Conservation (phyloP, 768 basidiomycete species). For the Russula sp. region DNA sequence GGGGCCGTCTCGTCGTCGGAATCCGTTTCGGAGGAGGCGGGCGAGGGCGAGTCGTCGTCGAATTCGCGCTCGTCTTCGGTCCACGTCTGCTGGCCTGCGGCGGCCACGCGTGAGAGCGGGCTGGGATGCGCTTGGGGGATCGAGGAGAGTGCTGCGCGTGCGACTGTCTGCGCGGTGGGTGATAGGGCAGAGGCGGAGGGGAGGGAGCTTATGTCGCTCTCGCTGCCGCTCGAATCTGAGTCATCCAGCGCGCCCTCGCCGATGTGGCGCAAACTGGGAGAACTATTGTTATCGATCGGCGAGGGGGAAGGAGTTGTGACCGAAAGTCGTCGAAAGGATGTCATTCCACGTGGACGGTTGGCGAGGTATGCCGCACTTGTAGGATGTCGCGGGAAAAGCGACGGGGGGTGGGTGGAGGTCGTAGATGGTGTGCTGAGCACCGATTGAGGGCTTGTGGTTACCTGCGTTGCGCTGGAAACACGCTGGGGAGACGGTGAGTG, state of each 20-base stretch:
- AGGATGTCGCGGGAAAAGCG: constrained; percentile 20
- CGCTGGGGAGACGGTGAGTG: constrained; percentile 22
- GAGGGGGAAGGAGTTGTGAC: constrained; percentile 33
- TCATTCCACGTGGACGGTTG: constrained; percentile 25
- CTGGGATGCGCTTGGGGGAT: constrained; percentile 55
- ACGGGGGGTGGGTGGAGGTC: constrained; percentile 8
- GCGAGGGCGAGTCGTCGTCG: constrained; percentile 50
- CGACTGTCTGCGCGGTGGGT: constrained; percentile 31
- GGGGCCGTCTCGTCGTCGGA: constrained; percentile 30
- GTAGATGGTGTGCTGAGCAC: constrained; percentile 18
- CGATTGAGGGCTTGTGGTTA: constrained; percentile 15
- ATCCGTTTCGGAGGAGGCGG: constrained; percentile 59
- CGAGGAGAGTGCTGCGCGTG: constrained; percentile 25
- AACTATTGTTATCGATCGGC: constrained; percentile 32
- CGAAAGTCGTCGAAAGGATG: constrained; percentile 42
- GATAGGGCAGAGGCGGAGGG: constrained; percentile 28
- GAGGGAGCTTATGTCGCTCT: constrained; percentile 23
- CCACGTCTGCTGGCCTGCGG: constrained; percentile 46
- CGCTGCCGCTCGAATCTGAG: constrained; percentile 55
- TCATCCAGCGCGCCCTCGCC: constrained; percentile 77
- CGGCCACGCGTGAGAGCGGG: constrained; percentile 53
- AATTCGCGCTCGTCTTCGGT: constrained; percentile 46
- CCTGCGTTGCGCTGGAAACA: constrained; percentile 10
- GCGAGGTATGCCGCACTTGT: constrained; percentile 18
- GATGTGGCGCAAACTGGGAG: constrained; percentile 49